phyloP scores from a whole-genome alignment of 495 filamentous ascomycete species.

The Ramalina peruviana region DNA sequence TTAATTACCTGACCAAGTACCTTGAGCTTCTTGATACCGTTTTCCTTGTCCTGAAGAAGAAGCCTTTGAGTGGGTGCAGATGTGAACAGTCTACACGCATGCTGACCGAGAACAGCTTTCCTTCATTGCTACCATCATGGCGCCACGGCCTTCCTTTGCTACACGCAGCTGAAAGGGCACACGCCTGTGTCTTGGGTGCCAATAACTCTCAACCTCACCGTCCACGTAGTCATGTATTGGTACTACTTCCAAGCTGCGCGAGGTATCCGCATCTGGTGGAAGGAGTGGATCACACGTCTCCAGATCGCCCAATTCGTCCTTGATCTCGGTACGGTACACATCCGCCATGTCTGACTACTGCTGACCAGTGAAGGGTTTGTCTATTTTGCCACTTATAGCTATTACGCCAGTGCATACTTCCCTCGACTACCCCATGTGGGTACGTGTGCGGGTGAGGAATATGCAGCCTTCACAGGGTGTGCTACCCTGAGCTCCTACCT shows the following conservation, averaged over 20 bases:
- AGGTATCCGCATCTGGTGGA: conserved; percentile 47
- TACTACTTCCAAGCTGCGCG: conserved; percentile 50
- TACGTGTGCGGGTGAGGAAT: conserved; percentile 17
- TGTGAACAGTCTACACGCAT: neutral
- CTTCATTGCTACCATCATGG: conserved; percentile 66
- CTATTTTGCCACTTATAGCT: conserved; percentile 21
- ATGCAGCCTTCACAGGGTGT: conserved; percentile 19
- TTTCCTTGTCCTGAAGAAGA: conserved; percentile 63
- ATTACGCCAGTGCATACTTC: conserved; percentile 14
- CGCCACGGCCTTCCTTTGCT: conserved; percentile 57
- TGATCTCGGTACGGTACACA: conserved; percentile 25
- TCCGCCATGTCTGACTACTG: too few relatives aligned
- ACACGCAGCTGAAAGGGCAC: conserved; percentile 54
- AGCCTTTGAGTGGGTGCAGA: conserved; percentile 41
- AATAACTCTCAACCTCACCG: conserved; percentile 52
- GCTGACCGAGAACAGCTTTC: conserved; percentile 34
- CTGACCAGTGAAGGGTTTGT: conserved; percentile 13
- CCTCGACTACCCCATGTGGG: conserved; percentile 16
- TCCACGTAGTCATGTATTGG: conserved; percentile 61
- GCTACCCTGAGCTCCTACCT: conserved; percentile 21
- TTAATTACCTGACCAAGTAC: conserved; percentile 64
- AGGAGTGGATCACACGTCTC: conserved; percentile 44
- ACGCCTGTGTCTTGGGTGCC: conserved; percentile 56
- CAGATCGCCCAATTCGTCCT: conserved; percentile 47
- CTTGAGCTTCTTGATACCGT: conserved; percentile 55